These are phyloP conservation scores for Colletotrichum higginsianum DNA, from an alignment of 2,329 filamentous ascomycete genomes.

Conservation along the genomic window DNA sequence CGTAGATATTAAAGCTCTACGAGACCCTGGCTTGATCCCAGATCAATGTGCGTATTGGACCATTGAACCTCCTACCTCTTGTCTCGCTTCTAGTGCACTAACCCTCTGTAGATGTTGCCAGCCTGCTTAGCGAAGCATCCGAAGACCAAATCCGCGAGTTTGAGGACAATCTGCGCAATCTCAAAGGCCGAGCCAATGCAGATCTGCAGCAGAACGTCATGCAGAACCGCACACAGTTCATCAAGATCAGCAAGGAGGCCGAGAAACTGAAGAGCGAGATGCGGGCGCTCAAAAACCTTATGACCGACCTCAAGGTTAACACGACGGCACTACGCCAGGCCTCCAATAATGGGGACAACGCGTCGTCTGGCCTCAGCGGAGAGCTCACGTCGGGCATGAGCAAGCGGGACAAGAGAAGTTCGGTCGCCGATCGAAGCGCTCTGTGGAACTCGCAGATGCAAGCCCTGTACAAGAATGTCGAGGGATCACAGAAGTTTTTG, in stretches of 20 bases:
- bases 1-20: slow-evolving; percentile 83
- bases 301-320: slow-evolving; percentile 91
- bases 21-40: slow-evolving; percentile 83
- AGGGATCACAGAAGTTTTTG: slow-evolving; percentile 96
- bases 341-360: slow-evolving; percentile 67
- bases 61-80: background rate
- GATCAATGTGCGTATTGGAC: slow-evolving; percentile 77
- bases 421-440: slow-evolving; percentile 79
- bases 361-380: slow-evolving; percentile 64
- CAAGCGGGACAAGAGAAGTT: slow-evolving; percentile 88
- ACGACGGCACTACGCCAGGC: slow-evolving; percentile 75
- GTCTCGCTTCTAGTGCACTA: slow-evolving; percentile 25
- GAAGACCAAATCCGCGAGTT: slow-evolving; percentile 90
- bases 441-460: slow-evolving; percentile 81
- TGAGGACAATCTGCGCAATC: slow-evolving; percentile 80
- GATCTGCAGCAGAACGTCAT: slow-evolving; percentile 97
- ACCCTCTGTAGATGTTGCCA: slow-evolving; percentile 69
- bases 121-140: slow-evolving; percentile 84
- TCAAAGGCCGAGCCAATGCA: slow-evolving; percentile 83
- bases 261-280: slow-evolving; percentile 98
- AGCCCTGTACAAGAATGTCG: slow-evolving; percentile 95
- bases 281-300: slow-evolving; percentile 89
- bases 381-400: slow-evolving; percentile 70
- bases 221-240: slow-evolving; percentile 97
- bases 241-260: slow-evolving; percentile 99